Evolutionary conservation across 78 protist species (phyloP).

Genomic region (Guillardia theta): DNA sequence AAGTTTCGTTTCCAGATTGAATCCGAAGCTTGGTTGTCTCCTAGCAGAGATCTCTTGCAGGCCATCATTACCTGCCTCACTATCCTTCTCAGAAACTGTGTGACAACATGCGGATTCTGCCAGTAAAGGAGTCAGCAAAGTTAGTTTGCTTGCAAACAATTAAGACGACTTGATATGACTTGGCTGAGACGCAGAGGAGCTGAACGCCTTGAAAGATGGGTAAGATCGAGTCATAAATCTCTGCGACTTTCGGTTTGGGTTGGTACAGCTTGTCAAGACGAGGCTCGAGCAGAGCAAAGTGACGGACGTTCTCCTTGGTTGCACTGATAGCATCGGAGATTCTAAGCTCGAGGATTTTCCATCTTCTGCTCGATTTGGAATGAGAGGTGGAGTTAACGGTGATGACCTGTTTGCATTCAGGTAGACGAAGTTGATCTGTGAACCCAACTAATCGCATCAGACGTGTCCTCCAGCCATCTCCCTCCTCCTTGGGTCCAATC

Average conservation of each 20-base stretch:
- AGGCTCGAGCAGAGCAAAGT: not conserved
- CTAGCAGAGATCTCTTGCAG: not conserved
- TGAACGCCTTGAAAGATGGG: not conserved
- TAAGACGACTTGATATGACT: no score
- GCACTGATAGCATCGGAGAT: not conserved
- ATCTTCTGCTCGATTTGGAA: not conserved
- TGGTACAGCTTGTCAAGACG: not conserved
- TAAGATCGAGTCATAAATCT: not conserved
- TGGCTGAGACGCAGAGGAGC: not conserved
- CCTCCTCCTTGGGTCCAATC: not conserved
- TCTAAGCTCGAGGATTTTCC: not conserved
- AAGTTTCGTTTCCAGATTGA: no score
- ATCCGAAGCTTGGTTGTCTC: no score
- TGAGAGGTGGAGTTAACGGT: not conserved
- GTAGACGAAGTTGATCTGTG: not conserved
- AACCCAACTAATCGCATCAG: not conserved
- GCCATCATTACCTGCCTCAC: not conserved
- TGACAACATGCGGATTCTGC: not conserved
- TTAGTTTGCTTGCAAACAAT: no score
- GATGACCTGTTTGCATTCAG: not conserved
- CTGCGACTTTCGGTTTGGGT: not conserved
- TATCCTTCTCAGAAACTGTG: not conserved
- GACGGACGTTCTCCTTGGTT: not conserved
- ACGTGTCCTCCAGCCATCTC: not conserved
- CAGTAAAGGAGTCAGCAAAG: no score